Percentiles rank a stretch among this genome's conserved stretches.
Conservation (phyloP, 2,329 filamentous ascomycete genomes). For the Ramularia collo-cygni region DNA sequence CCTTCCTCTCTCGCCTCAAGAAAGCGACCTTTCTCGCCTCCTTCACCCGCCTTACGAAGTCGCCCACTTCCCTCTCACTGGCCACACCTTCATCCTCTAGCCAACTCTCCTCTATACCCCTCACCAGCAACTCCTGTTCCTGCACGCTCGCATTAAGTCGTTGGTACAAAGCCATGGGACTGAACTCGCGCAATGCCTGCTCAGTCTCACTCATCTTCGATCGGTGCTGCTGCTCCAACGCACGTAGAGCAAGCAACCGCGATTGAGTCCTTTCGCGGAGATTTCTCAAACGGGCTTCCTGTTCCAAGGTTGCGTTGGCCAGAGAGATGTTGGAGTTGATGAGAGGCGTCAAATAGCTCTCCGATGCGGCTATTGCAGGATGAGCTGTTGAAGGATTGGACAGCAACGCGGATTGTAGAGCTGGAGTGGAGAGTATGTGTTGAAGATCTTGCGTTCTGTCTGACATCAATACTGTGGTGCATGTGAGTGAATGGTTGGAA, state of each 20-base stretch:
- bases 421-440: conserved; percentile 56
- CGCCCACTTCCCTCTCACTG: conserved; percentile 72
- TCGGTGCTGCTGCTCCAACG: conserved; percentile 86
- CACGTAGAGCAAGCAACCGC: conserved; percentile 73
- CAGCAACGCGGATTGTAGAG: conserved; percentile 67
- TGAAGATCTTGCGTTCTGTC: conserved; percentile 67
- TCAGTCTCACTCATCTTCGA: conserved; percentile 88
- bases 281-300: conserved; percentile 52
- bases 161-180: conserved; percentile 79
- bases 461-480: conserved; percentile 31
- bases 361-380: conserved; percentile 61
- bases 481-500: conserved; percentile 2
- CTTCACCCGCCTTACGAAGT: conserved; percentile 77
- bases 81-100: conserved; percentile 59
- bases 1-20: conserved; percentile 75
- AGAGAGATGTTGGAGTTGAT: conserved; percentile 66
- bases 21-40: conserved; percentile 75
- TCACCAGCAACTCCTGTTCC: conserved; percentile 76
- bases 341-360: conserved; percentile 56
- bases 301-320: conserved; percentile 54
- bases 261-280: conserved; percentile 69
- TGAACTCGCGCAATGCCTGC: conserved; percentile 72
- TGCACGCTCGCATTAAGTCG: conserved; percentile 66
- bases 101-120: conserved; percentile 87
- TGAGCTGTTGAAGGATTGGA: conserved; percentile 62